phyloP scores from a whole-genome alignment of 495 filamentous ascomycete genomes.

The Neohortaea acidophila region DNA sequence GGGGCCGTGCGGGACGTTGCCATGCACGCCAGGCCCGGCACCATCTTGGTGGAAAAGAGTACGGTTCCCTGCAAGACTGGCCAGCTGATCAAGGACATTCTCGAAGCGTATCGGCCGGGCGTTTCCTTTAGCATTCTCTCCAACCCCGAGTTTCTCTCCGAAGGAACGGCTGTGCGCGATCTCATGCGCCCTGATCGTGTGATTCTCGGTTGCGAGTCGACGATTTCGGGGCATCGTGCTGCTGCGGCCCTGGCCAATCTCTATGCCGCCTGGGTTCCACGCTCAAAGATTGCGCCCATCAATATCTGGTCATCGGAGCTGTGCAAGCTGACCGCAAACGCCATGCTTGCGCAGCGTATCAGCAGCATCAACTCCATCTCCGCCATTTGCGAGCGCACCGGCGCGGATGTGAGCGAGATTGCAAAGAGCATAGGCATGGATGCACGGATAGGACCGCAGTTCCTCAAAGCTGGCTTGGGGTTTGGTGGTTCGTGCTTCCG shows the following conservation, averaged over 20 bases:
- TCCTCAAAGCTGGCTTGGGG: constrained; percentile 62
- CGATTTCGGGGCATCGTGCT: constrained; percentile 41
- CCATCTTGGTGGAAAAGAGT: constrained; percentile 71
- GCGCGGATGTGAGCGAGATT: constrained; percentile 62
- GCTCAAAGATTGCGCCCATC: constrained; percentile 49
- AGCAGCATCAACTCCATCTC: constrained; percentile 59
- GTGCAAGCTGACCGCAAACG: constrained; percentile 65
- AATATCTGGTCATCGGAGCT: constrained; percentile 72
- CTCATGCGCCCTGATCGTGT: constrained; percentile 58
- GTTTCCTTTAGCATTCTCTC: constrained; percentile 63
- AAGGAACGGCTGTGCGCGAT: constrained; percentile 60
- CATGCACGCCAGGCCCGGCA: constrained; percentile 45
- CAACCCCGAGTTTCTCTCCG: constrained; percentile 71
- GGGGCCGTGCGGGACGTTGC: constrained; percentile 53
- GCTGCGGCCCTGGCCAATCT: constrained; percentile 47
- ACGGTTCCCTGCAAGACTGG: constrained; percentile 72
- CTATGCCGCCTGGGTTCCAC: constrained; percentile 54
- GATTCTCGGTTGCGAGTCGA: constrained; percentile 55
- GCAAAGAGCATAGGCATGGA: constrained; percentile 54
- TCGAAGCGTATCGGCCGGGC: constrained; percentile 33
- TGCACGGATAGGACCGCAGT: constrained; percentile 52
- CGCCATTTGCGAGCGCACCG: constrained; percentile 51
- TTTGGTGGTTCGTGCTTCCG: constrained; percentile 58
- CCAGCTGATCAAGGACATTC: constrained; percentile 50
- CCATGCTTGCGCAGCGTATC: constrained; percentile 69